Percentiles rank a stretch among this genome's conserved stretches.
Conservation (phyloP, 2,329 filamentous ascomycete genomes). For the Pseudopithomyces chartarum region DNA sequence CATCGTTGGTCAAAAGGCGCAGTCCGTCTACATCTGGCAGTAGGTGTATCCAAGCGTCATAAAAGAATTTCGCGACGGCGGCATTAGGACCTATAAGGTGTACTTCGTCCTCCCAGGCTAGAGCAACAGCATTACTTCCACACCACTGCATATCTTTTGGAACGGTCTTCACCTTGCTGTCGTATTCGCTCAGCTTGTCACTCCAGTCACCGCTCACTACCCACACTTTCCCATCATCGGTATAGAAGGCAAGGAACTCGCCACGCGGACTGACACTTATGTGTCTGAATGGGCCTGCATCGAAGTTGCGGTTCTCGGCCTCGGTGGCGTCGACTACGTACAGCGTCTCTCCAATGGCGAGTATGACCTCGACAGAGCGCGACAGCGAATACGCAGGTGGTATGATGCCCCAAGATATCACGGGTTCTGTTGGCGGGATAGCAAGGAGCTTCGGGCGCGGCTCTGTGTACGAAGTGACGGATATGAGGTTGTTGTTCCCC, state of each 20-base stretch:
- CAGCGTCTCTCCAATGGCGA: constrained; percentile 84
- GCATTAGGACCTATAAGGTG: constrained; percentile 89
- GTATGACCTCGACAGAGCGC: constrained; percentile 86
- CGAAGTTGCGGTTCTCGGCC: constrained; percentile 86
- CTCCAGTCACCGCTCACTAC: constrained; percentile 96
- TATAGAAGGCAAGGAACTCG: constrained; percentile 85
- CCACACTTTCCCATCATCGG: constrained; percentile 80
- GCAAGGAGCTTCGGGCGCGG: constrained; percentile 85
- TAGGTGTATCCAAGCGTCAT: constrained; percentile 88
- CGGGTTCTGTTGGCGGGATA: constrained; percentile 73
- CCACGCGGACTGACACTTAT: constrained; percentile 91
- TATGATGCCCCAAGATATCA: constrained; percentile 88
- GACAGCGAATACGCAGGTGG: constrained; percentile 88
- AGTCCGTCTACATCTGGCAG: constrained; percentile 90
- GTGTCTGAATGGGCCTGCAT: constrained; percentile 90
- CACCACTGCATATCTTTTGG: constrained; percentile 95
- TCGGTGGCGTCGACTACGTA: constrained; percentile 87
- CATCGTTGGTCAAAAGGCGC: constrained; percentile 84
- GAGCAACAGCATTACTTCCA: constrained; percentile 87
- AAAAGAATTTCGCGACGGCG: constrained; percentile 78
- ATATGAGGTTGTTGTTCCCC: constrained; percentile 82
- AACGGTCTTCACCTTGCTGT: constrained; percentile 81
- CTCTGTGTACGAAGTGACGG: constrained; percentile 88
- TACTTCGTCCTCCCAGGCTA: constrained; percentile 98
- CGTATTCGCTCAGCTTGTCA: constrained; percentile 87